phyloP scores from a whole-genome alignment of 257 asterid genomes.

The Capsicum rhomboideum region DNA sequence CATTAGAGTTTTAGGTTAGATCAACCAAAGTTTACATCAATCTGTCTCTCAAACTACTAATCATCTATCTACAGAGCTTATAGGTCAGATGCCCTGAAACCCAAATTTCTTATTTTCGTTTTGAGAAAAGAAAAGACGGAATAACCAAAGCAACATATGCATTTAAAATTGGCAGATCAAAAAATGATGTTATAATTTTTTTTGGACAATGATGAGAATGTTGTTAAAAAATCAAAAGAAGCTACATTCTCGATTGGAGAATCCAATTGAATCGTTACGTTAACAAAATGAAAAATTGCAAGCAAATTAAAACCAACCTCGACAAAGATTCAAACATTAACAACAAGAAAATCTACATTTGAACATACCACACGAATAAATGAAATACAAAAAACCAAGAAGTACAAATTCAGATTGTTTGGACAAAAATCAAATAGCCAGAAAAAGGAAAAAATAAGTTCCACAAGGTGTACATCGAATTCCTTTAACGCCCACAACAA shows the following conservation, averaged over 20 bases:
- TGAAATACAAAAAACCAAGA: background rate
- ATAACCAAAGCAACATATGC: background rate
- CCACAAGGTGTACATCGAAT: background rate
- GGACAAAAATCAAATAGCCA: background rate
- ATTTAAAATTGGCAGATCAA: background rate
- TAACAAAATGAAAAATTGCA: background rate
- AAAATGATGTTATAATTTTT: background rate
- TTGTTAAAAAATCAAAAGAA: background rate
- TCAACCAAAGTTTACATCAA: background rate
- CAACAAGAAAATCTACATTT: background rate
- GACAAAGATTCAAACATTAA: background rate
- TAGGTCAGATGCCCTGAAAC: background rate
- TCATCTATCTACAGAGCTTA: background rate
- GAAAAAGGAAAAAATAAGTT: background rate
- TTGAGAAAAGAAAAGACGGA: background rate
- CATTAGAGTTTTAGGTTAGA: too few relatives aligned
- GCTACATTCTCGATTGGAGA: background rate
- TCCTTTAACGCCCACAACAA: background rate
- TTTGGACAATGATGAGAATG: too few relatives aligned
- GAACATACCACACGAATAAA: background rate
- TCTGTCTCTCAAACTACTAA: background rate
- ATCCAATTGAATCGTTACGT: background rate
- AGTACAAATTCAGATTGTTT: background rate
- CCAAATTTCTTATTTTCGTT: background rate
- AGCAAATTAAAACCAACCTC: background rate